phyloP scores from a whole-genome alignment of 2,329 filamentous ascomycete species.

The Paraphaeosphaeria sporulosa region DNA sequence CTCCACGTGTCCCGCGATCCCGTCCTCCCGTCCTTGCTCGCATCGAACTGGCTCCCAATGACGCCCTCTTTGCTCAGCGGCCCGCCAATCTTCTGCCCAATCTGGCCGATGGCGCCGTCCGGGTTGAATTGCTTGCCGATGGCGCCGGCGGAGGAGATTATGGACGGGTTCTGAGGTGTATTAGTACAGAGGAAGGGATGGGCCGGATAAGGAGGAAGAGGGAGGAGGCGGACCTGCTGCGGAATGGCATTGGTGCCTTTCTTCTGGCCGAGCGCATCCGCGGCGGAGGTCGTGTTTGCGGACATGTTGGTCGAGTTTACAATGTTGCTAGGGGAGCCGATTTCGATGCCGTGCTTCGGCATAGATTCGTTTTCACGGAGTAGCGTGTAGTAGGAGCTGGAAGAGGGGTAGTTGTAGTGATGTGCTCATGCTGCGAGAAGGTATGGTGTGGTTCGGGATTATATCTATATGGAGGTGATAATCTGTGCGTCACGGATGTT shows the following conservation, averaged over 20 bases:
- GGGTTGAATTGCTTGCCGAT: constrained; percentile 64
- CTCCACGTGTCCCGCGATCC: constrained; percentile 65
- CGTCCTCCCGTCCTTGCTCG: constrained; percentile 58
- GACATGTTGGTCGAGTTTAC: background rate
- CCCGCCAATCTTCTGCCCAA: constrained; percentile 59
- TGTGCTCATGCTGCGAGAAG: background rate
- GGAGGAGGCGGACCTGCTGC: constrained; percentile 23
- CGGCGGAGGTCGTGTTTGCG: constrained; percentile 23
- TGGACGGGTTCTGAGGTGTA: constrained; percentile 36
- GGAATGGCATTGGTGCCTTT: constrained; percentile 42
- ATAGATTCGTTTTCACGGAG: background rate
- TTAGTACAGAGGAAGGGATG: constrained; percentile 6
- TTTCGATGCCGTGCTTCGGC: constrained; percentile 7
- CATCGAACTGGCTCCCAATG: constrained; percentile 64
- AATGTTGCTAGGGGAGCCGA: background rate
- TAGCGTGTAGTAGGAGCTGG: background rate
- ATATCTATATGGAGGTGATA: background rate
- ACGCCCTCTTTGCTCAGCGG: constrained; percentile 57
- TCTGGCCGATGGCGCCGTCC: constrained; percentile 59
- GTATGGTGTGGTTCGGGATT: constrained; percentile 11
- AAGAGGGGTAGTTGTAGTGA: background rate
- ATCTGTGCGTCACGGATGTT: constrained; percentile 9
- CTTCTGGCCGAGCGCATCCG: constrained; percentile 40
- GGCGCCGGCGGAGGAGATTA: constrained; percentile 59
- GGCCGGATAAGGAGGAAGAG: background rate